Base-by-base conservation (phyloP, 768 basidiomycete species). In the Xerocomellus dryophilus region DNA sequence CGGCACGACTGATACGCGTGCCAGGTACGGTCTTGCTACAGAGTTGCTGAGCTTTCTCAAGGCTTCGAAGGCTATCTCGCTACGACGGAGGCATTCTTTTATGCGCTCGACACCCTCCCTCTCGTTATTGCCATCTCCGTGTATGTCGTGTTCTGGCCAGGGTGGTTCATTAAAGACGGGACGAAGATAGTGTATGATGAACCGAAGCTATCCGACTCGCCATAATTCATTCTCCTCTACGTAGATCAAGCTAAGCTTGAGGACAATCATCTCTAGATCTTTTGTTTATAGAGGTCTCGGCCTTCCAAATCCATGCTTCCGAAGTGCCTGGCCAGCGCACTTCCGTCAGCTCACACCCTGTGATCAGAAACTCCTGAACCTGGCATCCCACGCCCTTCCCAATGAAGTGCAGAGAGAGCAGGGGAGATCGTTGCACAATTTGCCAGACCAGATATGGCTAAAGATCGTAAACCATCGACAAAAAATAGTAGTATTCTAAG, bases 131-230 rank as follows among this genome's bases (percentile, higher is more conserved):
- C 85, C 23, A 78, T 84, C 41, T 67, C 66, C 1, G 71, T 81
- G 14, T 87, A 85, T 60, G 70, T 79, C 17, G 61, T 73, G 14
- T 82, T 85, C 66, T 90, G 86, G 85, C 88, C 85, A 4, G 83
- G 84, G 7, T 66, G 78, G 57, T 80, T 81, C 61, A 82, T 83
- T 18, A 25, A 29, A 1, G 50, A 29, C 7, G 25, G 4, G 18
- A 35, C 11, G 10, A 12, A 21, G 14, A 7, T 20, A 10, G 15
- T 7, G 14, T 14, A 29, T n/a, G 23, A 6, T 15, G 36, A 53
- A 45, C 7, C 15, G 31, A 53, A 62, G 32, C 4, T 83, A 79
- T 71, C 39, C 7, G 18, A 48, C n/a, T 34, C 17, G 8, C 4
- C 4, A 5, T 60, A 10, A 50, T 35, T 15, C 23, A 32, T 11